phyloP scores from a whole-genome alignment of 495 filamentous ascomycete genomes.

The Penicillium bialowiezense region DNA sequence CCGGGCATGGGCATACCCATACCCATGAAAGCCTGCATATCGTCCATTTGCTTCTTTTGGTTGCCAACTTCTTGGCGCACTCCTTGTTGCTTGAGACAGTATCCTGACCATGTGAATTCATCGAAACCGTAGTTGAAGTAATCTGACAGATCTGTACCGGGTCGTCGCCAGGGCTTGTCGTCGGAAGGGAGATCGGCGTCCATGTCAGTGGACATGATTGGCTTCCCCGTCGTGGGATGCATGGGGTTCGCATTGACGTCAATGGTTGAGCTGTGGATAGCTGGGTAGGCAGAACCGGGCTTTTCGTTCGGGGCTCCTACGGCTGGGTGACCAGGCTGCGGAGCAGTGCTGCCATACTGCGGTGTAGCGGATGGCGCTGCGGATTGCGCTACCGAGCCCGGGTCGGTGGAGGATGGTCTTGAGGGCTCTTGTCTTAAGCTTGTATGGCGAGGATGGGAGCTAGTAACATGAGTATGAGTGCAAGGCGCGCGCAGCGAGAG shows the following conservation, averaged over 20 bases:
- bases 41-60: constrained; percentile 82
- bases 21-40: constrained; percentile 79
- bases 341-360: constrained; percentile 41
- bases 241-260: constrained; percentile 81
- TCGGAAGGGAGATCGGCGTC: constrained; percentile 74
- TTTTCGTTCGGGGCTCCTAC: constrained; percentile 42
- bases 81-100: constrained; percentile 82
- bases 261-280: constrained; percentile 71
- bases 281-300: constrained; percentile 59
- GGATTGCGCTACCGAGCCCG: constrained; percentile 28
- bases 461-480: constrained; percentile 18
- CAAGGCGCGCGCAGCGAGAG: neutral
- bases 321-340: constrained; percentile 34
- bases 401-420: constrained; percentile 54
- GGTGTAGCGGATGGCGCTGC: constrained; percentile 37
- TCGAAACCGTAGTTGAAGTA: constrained; percentile 99
- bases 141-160: constrained; percentile 91
- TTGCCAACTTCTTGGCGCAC: constrained; percentile 69
- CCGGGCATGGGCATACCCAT: constrained; percentile 75
- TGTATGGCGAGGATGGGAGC: constrained; percentile 40
- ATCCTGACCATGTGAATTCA: constrained; percentile 97
- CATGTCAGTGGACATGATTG: constrained; percentile 69
- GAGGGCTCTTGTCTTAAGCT: constrained; percentile 63
- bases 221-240: constrained; percentile 69
- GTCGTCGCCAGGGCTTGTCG: constrained; percentile 93